Evolutionary conservation across 768 basidiomycete genomes (phyloP).

Genomic region (Xerocomus potaroensis): DNA sequence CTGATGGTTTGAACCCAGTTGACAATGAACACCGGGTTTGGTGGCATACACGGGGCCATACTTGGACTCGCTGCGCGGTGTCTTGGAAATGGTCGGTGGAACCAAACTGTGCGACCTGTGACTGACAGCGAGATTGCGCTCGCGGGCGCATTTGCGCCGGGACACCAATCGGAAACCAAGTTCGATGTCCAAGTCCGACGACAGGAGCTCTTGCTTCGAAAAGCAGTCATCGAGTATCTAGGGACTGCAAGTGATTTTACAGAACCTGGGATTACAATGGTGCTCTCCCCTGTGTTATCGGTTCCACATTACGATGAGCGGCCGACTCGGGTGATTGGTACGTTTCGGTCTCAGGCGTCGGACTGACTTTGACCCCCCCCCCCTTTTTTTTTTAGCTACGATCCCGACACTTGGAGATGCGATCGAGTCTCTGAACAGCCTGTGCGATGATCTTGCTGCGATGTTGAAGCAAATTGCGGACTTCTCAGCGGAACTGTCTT

Average conservation of each 20-base stretch:
- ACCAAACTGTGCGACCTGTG: constrained; percentile 53
- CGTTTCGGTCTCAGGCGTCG: constrained; percentile 13
- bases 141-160: constrained; percentile 51
- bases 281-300: constrained; percentile 64
- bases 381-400: constrained; percentile 48
- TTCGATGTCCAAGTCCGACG: constrained; percentile 56
- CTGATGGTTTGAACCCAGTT: constrained; percentile 31
- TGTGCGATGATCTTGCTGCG: constrained; percentile 57
- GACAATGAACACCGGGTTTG: constrained; percentile 74
- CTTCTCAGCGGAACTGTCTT: constrained; percentile 64
- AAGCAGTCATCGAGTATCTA: constrained; percentile 61
- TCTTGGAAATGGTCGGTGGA: constrained; percentile 58
- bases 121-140: constrained; percentile 63
- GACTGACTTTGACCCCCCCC: not conserved
- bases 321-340: constrained; percentile 54
- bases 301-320: constrained; percentile 56
- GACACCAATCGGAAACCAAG: constrained; percentile 48
- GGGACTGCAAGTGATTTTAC: constrained; percentile 72
- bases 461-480: constrained; percentile 64
- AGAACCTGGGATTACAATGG: constrained; percentile 70
- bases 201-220: constrained; percentile 55
- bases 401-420: constrained; percentile 75
- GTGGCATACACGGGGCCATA: constrained; percentile 78
- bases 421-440: constrained; percentile 58
- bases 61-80: constrained; percentile 69